These are phyloP conservation scores for Lactifluus pinguis DNA, from an alignment of 768 basidiomycete genomes.

Conservation along the genomic window DNA sequence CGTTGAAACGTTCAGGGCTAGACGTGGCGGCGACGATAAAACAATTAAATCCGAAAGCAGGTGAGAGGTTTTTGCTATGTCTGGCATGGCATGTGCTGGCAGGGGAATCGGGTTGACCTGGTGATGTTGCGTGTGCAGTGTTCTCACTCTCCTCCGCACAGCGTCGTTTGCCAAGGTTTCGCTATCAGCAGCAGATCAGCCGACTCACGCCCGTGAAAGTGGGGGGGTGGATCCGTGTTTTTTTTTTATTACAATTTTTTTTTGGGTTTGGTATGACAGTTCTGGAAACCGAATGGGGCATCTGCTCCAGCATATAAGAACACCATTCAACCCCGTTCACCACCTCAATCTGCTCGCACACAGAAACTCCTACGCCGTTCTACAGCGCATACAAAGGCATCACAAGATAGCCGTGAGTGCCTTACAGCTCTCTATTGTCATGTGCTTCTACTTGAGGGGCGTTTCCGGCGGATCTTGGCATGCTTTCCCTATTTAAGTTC, in stretches of 20 bases:
- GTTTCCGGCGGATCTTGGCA: slow-evolving; percentile 8
- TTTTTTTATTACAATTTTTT: neutral
- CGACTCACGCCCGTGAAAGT: neutral
- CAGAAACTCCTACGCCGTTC: neutral
- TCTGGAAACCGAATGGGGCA: slow-evolving; percentile 11
- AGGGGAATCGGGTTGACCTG: neutral
- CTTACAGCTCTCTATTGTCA: neutral
- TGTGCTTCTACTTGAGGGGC: neutral
- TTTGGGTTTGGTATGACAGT: slow-evolving; percentile 8
- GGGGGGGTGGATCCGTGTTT: neutral
- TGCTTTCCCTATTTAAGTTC: neutral
- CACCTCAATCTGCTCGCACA: neutral
- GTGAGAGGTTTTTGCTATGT: slow-evolving; percentile 8
- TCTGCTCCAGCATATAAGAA: slow-evolving; percentile 9
- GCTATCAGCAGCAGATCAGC: neutral
- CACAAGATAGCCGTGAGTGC: neutral
- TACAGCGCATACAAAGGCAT: neutral
- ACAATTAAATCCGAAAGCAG: neutral
- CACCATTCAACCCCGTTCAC: neutral
- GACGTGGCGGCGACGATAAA: no score
- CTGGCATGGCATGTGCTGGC: slow-evolving; percentile 4
- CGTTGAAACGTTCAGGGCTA: no score
- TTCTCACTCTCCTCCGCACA: neutral
- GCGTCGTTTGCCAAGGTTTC: neutral
- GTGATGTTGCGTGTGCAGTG: no score